Evolutionary conservation across 139 green algal genomes (phyloP).

Genomic region (Pycnococcus provasolii): DNA sequence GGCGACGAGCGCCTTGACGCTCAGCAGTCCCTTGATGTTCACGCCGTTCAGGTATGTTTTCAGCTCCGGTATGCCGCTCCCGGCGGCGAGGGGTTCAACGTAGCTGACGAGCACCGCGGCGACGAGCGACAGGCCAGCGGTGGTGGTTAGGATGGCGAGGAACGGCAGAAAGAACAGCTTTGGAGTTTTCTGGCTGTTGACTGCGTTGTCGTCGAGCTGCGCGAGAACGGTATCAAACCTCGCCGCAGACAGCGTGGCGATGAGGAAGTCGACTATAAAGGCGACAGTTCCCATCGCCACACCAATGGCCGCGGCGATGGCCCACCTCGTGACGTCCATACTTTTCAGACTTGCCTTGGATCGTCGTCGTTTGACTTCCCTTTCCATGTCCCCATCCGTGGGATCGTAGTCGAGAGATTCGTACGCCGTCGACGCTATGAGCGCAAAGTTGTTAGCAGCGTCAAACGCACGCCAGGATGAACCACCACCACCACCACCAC

Average conservation of each 20-base stretch:
- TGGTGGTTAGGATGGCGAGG: conserved; percentile 27
- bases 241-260: conserved; percentile 38
- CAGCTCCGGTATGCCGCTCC: conserved; percentile 61
- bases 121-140: conserved; percentile 26
- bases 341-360: conserved; percentile 10
- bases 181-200: not conserved
- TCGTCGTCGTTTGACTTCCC: not conserved
- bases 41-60: conserved; percentile 70
- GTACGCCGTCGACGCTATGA: conserved; percentile 9
- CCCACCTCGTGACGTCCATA: conserved; percentile 22
- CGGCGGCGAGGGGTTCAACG: conserved; percentile 50
- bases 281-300: conserved; percentile 38
- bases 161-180: conserved; percentile 20
- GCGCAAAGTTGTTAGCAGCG: no score
- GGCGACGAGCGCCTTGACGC: conserved; percentile 52
- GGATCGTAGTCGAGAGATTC: conserved; percentile 36
- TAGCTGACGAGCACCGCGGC: conserved; percentile 44
- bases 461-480: no score
- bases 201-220: conserved; percentile 6
- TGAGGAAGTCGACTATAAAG: conserved; percentile 45
- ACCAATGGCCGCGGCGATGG: conserved; percentile 39
- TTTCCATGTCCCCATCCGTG: conserved; percentile 23
- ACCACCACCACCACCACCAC: no score
- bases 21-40: conserved; percentile 47
- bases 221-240: conserved; percentile 29